Evolutionary conservation across 352 stramenopile species (phyloP).

Genomic region (Lagenidium giganteum): DNA sequence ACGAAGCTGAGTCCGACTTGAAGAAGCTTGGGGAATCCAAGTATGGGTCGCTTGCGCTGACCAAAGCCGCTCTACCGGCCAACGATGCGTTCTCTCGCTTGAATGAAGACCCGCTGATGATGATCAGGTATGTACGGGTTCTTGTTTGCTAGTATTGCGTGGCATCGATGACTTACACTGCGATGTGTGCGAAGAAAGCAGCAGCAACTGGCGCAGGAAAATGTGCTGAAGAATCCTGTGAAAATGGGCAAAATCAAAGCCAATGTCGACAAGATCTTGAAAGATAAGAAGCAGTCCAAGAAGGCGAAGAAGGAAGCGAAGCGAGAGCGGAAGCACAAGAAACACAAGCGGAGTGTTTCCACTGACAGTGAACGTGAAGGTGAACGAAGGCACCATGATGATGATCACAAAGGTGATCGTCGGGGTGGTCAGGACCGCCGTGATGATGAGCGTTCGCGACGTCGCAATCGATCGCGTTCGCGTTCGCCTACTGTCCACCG

Average conservation of each 20-base stretch:
- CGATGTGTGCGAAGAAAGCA: conserved; percentile 29
- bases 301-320: conserved; percentile 69
- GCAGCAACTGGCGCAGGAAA: conserved; percentile 73
- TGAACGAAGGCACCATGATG: conserved; percentile 2
- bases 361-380: conserved; percentile 12
- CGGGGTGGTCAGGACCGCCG: conserved; percentile 1
- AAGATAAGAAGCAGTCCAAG: conserved; percentile 72
- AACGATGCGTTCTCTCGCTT: conserved; percentile 92
- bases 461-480: not conserved
- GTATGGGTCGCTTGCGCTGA: conserved; percentile 63
- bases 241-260: conserved; percentile 88
- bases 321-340: conserved; percentile 38
- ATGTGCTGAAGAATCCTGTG: conserved; percentile 86
- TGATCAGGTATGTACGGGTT: conserved; percentile 65
- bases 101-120: conserved; percentile 96
- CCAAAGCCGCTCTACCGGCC: conserved; percentile 39
- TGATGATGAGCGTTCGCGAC: not conserved
- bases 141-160: not conserved
- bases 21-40: conserved; percentile 48
- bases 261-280: conserved; percentile 67
- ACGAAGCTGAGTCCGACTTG: conserved; percentile 36
- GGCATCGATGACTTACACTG: not conserved
- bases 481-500: too few relatives aligned
- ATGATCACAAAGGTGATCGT: not conserved
- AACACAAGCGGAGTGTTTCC: conserved; percentile 26